These are phyloP conservation scores for Microcyclospora pomicola DNA, from an alignment of 2,329 filamentous ascomycete genomes.

Conservation along the genomic window DNA sequence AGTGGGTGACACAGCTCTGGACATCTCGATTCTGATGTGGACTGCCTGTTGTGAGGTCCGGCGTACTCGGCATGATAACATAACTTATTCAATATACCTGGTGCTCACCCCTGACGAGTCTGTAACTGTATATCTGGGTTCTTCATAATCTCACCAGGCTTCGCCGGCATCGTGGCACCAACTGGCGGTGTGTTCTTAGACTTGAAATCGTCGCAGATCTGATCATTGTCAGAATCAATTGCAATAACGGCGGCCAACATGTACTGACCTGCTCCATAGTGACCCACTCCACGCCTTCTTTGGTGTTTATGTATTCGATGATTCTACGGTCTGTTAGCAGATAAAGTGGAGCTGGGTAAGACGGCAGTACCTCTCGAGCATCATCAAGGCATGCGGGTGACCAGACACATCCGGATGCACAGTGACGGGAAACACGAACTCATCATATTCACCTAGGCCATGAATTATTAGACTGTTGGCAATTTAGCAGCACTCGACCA, in stretches of 20 bases:
- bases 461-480: no score
- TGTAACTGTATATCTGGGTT: slow-evolving; percentile 22
- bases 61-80: no score
- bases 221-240: no score
- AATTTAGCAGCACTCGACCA: no score
- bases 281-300: slow-evolving; percentile 51
- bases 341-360: slow-evolving; percentile 1
- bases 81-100: no score
- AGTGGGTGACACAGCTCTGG: no score
- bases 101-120: neutral
- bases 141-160: slow-evolving; percentile 39
- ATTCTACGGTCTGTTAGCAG: slow-evolving; percentile 26
- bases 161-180: slow-evolving; percentile 48
- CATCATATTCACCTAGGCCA: slow-evolving; percentile 45
- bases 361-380: slow-evolving; percentile 49
- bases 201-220: slow-evolving; percentile 60
- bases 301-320: slow-evolving; percentile 55
- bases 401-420: slow-evolving; percentile 63
- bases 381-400: slow-evolving; percentile 55
- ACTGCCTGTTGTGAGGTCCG: no score
- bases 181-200: slow-evolving; percentile 43
- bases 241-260: no score
- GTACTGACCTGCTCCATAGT: slow-evolving; percentile 45
- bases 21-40: no score
- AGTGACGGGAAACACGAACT: slow-evolving; percentile 65